A percentile compares a stretch with the other conserved stretches of the same genome.
These are phyloP conservation scores for Penicillium herquei DNA, from an alignment of 495 filamentous ascomycete species.

Conservation along the genomic window DNA sequence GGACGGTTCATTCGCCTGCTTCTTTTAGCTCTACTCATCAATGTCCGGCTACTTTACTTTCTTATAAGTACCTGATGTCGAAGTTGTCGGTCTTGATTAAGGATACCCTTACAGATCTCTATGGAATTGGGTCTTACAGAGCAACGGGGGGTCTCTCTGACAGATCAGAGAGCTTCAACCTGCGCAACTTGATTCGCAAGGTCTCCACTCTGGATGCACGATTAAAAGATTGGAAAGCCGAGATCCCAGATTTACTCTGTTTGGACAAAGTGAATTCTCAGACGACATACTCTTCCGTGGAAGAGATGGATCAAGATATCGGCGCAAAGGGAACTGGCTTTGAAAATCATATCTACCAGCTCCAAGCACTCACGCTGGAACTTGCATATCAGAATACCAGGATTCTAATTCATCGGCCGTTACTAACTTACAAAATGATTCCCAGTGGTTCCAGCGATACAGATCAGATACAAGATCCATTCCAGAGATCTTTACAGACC, in stretches of 20 bases:
- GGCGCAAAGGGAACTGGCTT: slow-evolving; percentile 26
- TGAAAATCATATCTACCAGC: slow-evolving; percentile 28
- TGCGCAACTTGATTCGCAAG: slow-evolving; percentile 3
- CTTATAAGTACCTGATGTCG: slow-evolving; percentile 34
- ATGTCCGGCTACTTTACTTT: slow-evolving; percentile 19
- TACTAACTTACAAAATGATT: slow-evolving; percentile 20
- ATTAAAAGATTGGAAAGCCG: slow-evolving; percentile 18
- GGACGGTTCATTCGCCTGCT: slow-evolving; percentile 10
- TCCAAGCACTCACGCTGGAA: slow-evolving; percentile 27
- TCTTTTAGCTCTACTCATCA: slow-evolving; percentile 9
- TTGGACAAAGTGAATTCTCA: not conserved
- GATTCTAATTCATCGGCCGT: slow-evolving; percentile 26
- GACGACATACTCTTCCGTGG: slow-evolving; percentile 12
- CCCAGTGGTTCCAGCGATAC: not conserved
- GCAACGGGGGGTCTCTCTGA: not conserved
- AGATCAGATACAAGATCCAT: not conserved
- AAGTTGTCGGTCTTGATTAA: slow-evolving; percentile 28
- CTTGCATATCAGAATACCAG: slow-evolving; percentile 27
- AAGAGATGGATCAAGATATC: slow-evolving; percentile 27
- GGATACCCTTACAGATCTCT: slow-evolving; percentile 21
- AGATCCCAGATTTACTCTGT: slow-evolving; percentile 16
- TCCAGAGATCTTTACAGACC: slow-evolving; percentile 10
- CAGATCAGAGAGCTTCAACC: not conserved
- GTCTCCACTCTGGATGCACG: slow-evolving; percentile 6
- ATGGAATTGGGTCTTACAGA: slow-evolving; percentile 14